Base-by-base conservation (phyloP, 371 early-diverging fungal genomes). In the Mucor plumbeus region DNA sequence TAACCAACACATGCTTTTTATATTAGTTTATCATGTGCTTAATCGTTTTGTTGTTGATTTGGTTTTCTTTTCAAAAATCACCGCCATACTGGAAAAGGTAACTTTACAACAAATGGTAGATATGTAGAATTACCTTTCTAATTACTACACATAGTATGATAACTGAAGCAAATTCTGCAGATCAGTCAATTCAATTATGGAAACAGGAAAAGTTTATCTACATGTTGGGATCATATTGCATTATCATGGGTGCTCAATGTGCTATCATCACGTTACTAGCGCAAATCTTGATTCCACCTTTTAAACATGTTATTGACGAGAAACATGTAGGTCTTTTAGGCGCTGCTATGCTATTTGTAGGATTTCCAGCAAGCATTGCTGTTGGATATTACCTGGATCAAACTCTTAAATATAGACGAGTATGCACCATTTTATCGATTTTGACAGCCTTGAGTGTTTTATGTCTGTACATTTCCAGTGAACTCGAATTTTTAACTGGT, bases 231-330 rank as follows among this genome's bases (percentile, higher is more conserved):
- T 63, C 85, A 4, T 86, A 77, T 63, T 79, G 80, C 17, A 74
- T 79, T 17, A 68, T 83, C 17, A 79, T 78, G 69, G 86, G 84
- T n/a, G 81, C 73, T 15, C 84, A 83, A 65, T 83, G 80, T 64
- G 76, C 87, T 0, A 61, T 86, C 19, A 73, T 80, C 47, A 83
- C 85, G 19, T 58, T 86, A 19, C 50, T 86, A 5, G 81, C 84
- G 4, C 83, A 84, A 48, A 82, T 84, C 7, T 41, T 86, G 8
- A 62, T 82, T 17, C 84, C 85, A 21, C 72, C 82, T 5, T 83
- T 84, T 58, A 56, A 63, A 13, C 47, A 64, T 2, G 17, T 48
- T 4, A 69, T 78, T 9, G 72, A 70, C 63, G 81, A 84, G 61
- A 73, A 63, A 7, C 68, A 64, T n/a, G 63, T 84, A 31, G 86